Evolutionary conservation across 371 early-diverging fungal genomes (phyloP).

Genomic region (Rhizopus arrhizus): DNA sequence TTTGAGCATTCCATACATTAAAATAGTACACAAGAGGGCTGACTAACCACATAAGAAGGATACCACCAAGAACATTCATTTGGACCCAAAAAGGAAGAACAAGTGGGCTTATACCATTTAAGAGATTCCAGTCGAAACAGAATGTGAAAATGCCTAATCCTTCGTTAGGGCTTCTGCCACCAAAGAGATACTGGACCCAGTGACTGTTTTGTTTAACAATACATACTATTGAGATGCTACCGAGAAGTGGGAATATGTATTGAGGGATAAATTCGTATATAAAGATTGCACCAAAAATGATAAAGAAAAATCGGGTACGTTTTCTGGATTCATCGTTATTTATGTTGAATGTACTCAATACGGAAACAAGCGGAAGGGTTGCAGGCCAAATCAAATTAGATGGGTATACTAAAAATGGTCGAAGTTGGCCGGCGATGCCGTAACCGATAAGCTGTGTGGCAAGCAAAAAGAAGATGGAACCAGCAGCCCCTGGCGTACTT

Average conservation of each 20-base stretch:
- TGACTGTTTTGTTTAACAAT: conserved; percentile 42
- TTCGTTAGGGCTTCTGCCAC: conserved; percentile 48
- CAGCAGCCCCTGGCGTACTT: conserved; percentile 46
- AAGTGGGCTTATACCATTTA: conserved; percentile 58
- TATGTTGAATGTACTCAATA: conserved; percentile 74
- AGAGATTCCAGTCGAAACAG: conserved; percentile 56
- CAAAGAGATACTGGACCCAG: conserved; percentile 58
- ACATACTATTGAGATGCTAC: conserved; percentile 56
- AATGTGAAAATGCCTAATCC: conserved; percentile 53
- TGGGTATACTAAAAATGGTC: conserved; percentile 83
- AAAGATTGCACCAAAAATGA: conserved; percentile 43
- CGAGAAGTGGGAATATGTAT: conserved; percentile 50
- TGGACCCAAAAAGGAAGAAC: conserved; percentile 69
- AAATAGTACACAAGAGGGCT: conserved; percentile 41
- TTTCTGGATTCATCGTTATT: conserved; percentile 62
- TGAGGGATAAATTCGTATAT: conserved; percentile 53
- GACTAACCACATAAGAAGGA: conserved; percentile 40
- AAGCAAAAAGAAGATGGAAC: conserved; percentile 55
- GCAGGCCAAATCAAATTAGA: conserved; percentile 88
- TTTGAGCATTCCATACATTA: conserved; percentile 52
- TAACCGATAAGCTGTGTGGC: conserved; percentile 80
- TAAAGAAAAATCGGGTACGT: conserved; percentile 59
- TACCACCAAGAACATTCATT: conserved; percentile 43
- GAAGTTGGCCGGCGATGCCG: conserved; percentile 81
- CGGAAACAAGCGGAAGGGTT: conserved; percentile 71